Base-by-base conservation (phyloP, 1,284 basidiomycete species). In the Microbotryum saponariae region DNA sequence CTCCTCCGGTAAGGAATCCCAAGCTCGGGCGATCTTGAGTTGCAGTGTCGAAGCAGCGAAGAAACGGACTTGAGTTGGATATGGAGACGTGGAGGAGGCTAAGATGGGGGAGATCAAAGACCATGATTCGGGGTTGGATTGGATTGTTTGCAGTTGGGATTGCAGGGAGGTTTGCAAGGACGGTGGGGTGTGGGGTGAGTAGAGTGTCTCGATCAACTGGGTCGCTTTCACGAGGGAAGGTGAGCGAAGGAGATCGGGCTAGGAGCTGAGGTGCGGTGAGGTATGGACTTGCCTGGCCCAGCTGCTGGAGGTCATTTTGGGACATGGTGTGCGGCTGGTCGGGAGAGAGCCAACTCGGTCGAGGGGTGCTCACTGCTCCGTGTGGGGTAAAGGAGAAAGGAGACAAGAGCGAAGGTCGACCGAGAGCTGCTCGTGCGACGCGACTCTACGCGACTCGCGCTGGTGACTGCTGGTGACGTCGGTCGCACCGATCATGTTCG, bases 41-140 rank as follows among this genome's bases (percentile, higher is more conserved):
- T 67, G 62, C 27, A 74, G 52, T 1, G 72, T 71, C 33, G 64
- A 62, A 8, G 71, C 70, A 18, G 65, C 73, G 52, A 73, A 73
- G 65, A 74, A 73, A 44, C 72, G 66, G 6, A 68, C 56, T 42
- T 42, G 37, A 42, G 9, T 29, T 50, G 23, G 16, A 20, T 29
- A 50, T n/a, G 18, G 0, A 14, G 48, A 23, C 23, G 48, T 1
- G 42, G 42, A 31, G 1, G 33, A 23, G 9, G n/a, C 6, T 42
- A 66, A 57, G 4, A 66, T 55, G 14, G 62, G 56, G 0, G 53
- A 53, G 21, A 62, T 51, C 44, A 68, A 23, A 4, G 37, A 20
- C 60, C 67, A 63, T 0, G 60, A 57, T 4, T 52, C 37, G 20
- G 47, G 56, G 1, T 59, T 49, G 9, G 29, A 44, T 45, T 65